Evolutionary conservation across 192 early-diverging fungal species (phyloP).

Genomic region (Backusella sp.): DNA sequence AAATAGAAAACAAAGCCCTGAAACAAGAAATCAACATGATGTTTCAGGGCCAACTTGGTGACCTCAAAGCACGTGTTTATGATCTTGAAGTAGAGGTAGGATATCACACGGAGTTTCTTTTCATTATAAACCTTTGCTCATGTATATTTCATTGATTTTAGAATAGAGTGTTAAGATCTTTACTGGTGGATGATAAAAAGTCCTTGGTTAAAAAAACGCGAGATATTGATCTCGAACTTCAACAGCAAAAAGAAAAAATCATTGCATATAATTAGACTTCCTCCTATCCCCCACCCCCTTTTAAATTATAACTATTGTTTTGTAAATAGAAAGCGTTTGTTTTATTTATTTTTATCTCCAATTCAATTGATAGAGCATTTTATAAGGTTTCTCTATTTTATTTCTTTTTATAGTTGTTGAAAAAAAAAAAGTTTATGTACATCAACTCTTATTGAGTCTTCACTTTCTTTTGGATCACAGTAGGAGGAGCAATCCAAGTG

Average conservation of each 20-base stretch:
- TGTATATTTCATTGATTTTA: slow-evolving; percentile 1
- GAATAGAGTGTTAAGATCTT: slow-evolving; percentile 25
- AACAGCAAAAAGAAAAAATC: background rate
- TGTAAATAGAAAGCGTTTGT: background rate
- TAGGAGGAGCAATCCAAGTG: slow-evolving; percentile 38
- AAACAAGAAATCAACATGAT: slow-evolving; percentile 17
- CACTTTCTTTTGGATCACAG: slow-evolving; percentile 12
- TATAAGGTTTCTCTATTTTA: background rate
- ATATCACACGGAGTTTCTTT: background rate
- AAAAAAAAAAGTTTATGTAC: background rate
- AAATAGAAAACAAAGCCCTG: slow-evolving; percentile 1
- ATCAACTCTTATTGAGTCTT: slow-evolving; percentile 25
- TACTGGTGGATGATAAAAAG: slow-evolving; percentile 2
- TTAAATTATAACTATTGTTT: background rate
- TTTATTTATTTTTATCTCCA: background rate
- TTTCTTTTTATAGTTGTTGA: background rate
- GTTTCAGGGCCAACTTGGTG: background rate
- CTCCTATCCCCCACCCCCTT: background rate
- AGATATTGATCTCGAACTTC: background rate
- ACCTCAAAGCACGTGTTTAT: slow-evolving; percentile 17
- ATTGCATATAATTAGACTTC: background rate
- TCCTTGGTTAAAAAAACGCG: background rate
- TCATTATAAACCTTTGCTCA: background rate
- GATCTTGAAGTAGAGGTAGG: slow-evolving; percentile 34
- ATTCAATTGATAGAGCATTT: background rate